phyloP scores from a whole-genome alignment of 208 protist species.

The Strigomonas culicis region DNA sequence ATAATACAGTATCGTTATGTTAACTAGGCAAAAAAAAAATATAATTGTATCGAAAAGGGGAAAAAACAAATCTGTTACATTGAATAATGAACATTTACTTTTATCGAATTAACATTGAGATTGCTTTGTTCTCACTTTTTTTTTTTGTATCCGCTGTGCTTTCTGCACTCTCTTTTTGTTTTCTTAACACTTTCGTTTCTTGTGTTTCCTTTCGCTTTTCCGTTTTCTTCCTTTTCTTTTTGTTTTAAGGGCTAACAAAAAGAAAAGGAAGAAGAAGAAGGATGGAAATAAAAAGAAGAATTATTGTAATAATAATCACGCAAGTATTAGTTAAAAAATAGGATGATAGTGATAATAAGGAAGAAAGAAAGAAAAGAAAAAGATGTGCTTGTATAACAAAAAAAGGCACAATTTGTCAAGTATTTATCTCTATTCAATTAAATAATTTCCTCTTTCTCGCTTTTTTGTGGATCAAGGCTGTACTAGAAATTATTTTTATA shows the following conservation, averaged over 20 bases:
- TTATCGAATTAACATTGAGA: not conserved
- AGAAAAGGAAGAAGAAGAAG: slow-evolving; percentile 6
- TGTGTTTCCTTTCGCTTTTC: not conserved
- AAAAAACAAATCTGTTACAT: not conserved
- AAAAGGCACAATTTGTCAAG: not conserved
- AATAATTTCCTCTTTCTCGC: not conserved
- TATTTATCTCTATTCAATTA: not conserved
- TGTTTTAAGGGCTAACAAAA: not conserved
- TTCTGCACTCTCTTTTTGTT: not conserved
- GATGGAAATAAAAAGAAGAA: slow-evolving; percentile 4
- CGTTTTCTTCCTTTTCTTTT: slow-evolving; percentile 20
- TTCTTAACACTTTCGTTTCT: not conserved
- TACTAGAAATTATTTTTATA: not conserved
- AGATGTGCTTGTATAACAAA: not conserved
- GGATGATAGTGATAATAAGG: no score
- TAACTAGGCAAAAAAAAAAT: not conserved
- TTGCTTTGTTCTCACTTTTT: slow-evolving; percentile 1
- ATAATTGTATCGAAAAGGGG: not conserved
- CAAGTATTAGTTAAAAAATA: no score
- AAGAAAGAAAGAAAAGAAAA: not conserved
- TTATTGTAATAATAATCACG: not conserved
- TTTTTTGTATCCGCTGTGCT: slow-evolving; percentile 5
- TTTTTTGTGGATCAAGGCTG: not conserved
- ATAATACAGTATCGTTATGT: not conserved
- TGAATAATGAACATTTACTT: not conserved